Evolutionary conservation across 176 grass and related monocot genomes (phyloP).

Genomic region (Cenchrus purpureus): DNA sequence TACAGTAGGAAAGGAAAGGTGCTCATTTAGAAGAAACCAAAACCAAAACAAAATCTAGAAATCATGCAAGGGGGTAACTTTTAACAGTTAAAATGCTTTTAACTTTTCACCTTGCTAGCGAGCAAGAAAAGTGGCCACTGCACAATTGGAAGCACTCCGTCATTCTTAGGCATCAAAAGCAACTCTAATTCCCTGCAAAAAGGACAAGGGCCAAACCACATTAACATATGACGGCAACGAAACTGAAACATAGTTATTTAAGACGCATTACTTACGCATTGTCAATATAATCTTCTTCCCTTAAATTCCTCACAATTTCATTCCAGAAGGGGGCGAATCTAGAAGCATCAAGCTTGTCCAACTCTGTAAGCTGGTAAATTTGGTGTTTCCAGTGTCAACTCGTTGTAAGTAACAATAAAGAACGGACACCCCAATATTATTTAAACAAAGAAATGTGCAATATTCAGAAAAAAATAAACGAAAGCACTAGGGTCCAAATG

Average conservation of each 20-base stretch:
- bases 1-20: slow-evolving; percentile 29
- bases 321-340: slow-evolving; percentile 98
- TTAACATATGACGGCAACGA: not conserved
- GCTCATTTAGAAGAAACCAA: slow-evolving; percentile 1
- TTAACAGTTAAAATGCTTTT: not conserved
- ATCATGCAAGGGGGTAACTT: slow-evolving; percentile 10
- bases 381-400: slow-evolving; percentile 25
- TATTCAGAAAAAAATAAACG: not conserved
- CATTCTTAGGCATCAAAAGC: slow-evolving; percentile 89
- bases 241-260: not conserved
- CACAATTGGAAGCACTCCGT: slow-evolving; percentile 65
- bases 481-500: slow-evolving; percentile 21
- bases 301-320: slow-evolving; percentile 79
- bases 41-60: not conserved
- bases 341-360: slow-evolving; percentile 91
- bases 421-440: not conserved
- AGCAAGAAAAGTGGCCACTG: slow-evolving; percentile 98
- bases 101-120: slow-evolving; percentile 76
- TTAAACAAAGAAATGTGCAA: not conserved
- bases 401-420: slow-evolving; percentile 31
- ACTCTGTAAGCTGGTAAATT: slow-evolving; percentile 57
- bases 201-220: slow-evolving; percentile 10
- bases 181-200: slow-evolving; percentile 78
- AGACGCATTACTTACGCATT: slow-evolving; percentile 62
- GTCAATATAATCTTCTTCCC: slow-evolving; percentile 91